Conservation (phyloP, 768 basidiomycete species). For the Terana coerulea region DNA sequence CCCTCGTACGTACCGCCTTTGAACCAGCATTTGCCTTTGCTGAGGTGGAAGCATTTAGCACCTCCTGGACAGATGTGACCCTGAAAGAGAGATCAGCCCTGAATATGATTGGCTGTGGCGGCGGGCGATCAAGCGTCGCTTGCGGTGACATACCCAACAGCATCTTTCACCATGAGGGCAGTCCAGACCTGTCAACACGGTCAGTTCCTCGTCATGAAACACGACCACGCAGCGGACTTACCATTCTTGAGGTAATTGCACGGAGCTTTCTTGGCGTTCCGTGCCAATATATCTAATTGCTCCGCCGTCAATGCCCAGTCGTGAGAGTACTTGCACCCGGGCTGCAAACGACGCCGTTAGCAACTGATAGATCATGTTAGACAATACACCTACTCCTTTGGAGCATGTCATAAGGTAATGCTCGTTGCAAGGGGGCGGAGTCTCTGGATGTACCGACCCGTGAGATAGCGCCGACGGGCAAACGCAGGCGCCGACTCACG, state of each 20-base stretch:
- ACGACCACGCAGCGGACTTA: slow-evolving; percentile 19
- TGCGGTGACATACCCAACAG: slow-evolving; percentile 48
- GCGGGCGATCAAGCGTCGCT: not conserved
- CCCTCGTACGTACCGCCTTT: slow-evolving; percentile 52
- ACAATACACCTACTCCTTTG: slow-evolving; percentile 46
- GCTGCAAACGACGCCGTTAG: slow-evolving; percentile 13
- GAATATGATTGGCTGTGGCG: not conserved
- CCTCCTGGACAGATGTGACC: slow-evolving; percentile 82
- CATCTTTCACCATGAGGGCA: slow-evolving; percentile 76
- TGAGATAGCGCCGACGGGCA: not conserved
- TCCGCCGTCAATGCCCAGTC: slow-evolving; percentile 70
- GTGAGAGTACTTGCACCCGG: slow-evolving; percentile 79
- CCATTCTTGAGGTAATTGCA: slow-evolving; percentile 84
- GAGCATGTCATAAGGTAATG: slow-evolving; percentile 80
- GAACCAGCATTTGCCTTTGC: slow-evolving; percentile 86
- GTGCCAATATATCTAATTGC: slow-evolving; percentile 65
- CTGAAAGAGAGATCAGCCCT: slow-evolving; percentile 8
- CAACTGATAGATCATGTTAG: no score
- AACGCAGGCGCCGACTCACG: slow-evolving; percentile 42
- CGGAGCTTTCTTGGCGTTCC: slow-evolving; percentile 80
- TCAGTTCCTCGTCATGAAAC: not conserved
- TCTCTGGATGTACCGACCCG: slow-evolving; percentile 41
- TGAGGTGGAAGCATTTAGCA: slow-evolving; percentile 48
- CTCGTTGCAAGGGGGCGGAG: slow-evolving; percentile 83
- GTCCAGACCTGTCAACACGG: slow-evolving; percentile 47